Base-by-base conservation (phyloP, 164 flowering plant species). In the Kingdonia uniflora region DNA sequence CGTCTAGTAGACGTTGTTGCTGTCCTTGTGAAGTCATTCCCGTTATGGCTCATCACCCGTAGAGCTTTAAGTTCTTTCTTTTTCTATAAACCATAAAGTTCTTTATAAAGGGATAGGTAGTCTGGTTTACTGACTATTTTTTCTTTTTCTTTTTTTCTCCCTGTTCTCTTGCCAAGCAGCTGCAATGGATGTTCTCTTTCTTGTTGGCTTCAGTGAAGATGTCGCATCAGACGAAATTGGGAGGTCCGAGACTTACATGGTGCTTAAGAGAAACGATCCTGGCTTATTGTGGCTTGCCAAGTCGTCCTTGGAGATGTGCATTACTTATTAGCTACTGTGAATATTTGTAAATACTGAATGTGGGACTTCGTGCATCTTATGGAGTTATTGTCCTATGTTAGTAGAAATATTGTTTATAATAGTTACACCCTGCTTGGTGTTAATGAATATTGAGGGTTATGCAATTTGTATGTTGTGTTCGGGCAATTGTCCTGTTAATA, bases 231-330 rank as follows among this genome's bases (percentile, higher is more conserved):
- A 75, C 22, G 83, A 75, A 47, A 57, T 68, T 10, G 95, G 95
- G 23, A 75, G 57, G 46, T 55, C 62, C 6, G 95, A 85, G 59
- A 64, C 83, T 12, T 88, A 71, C 51, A 52, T 92, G 59, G 85
- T 85, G 54, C 47, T 92, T 68, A 88, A 81, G 68, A 76, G 95
- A 51, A 77, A 82, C 47, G 99, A 88, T 60, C 96, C 91, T 0
- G 98, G 90, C 42, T 61, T 87, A 39, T 61, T 85, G 60, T 91
- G 98, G 96, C 94, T 91, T 39, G 98, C 81, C 16, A 91, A 87
- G 65, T 85, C 95, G 19, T 77, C 84, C 46, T 69, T 92, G 11
- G 98, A 92, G 65, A 65, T 76, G 26, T 54, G 68, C 65, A 62
- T 74, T 51, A 71, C 73, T 17, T 68, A 58, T 42, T 67, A 65